Evolutionary conservation across 331 rosid species (phyloP).

Genomic region (Quercus lobata): DNA sequence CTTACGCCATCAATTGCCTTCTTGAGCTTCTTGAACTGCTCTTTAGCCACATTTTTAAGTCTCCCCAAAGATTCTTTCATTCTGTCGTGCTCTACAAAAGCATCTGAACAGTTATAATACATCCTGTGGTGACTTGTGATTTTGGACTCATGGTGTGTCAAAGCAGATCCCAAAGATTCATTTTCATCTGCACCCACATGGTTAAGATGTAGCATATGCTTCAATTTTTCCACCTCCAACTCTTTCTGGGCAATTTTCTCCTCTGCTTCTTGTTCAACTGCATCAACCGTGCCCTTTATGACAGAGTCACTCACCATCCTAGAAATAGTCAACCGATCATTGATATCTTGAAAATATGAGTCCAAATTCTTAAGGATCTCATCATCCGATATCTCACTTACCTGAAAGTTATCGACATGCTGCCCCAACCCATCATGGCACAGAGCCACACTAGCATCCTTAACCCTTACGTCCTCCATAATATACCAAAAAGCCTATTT

Average conservation of each 20-base stretch:
- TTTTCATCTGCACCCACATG: conserved; percentile 30
- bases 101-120: conserved; percentile 12
- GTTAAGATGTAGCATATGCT: conserved; percentile 35
- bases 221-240: conserved; percentile 55
- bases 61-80: conserved; percentile 30
- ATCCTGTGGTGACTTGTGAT: neutral
- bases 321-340: conserved; percentile 60
- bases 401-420: conserved; percentile 26
- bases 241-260: conserved; percentile 75
- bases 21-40: conserved; percentile 57
- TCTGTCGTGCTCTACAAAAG: conserved; percentile 26
- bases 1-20: conserved; percentile 51
- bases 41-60: conserved; percentile 33
- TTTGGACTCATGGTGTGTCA: conserved; percentile 9
- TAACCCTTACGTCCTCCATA: conserved; percentile 23
- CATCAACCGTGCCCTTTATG: conserved; percentile 74
- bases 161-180: conserved; percentile 17
- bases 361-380: conserved; percentile 62
- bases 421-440: conserved; percentile 9
- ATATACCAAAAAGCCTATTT: neutral
- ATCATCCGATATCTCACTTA: conserved; percentile 37
- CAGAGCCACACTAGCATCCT: conserved; percentile 24
- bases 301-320: conserved; percentile 89
- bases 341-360: conserved; percentile 48
- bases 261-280: conserved; percentile 59